Base-by-base conservation (phyloP, 495 filamentous ascomycete genomes). In the Penicillium manginii region DNA sequence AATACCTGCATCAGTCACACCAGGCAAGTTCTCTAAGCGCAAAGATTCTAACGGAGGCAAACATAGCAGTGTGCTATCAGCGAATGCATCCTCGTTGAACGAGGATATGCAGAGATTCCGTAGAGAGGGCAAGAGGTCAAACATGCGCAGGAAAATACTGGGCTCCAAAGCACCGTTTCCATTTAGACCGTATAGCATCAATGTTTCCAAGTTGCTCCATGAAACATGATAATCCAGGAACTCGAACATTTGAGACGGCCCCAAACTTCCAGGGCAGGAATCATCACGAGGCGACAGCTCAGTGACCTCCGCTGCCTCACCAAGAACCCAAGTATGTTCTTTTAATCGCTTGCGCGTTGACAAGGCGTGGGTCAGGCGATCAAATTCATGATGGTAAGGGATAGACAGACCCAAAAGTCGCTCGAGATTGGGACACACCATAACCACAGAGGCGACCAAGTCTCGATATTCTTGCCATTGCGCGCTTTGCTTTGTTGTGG, bases 341-440 rank as follows among this genome's bases (percentile, higher is more conserved):
- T 85, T 90, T 43, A 96, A 65, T 19, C 84, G 85, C 52, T 74
- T 81, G 31, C 91, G 78, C 2, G 91, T 92, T 2, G 91, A 91
- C 43, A 97, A 72, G 1, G 92, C 91, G 65, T 93, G 85, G 18
- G 88, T 87, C 9, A 92, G 69, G 39, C 90, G 87, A 64, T 89
- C 87, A 60, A 89, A 92, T 43, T 85, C 79, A 66, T 91, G 88
- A 49, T 85, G 79, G 65, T 91, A 92, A 8, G 83, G 77, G 8
- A 87, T 82, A 64, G 89, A 85, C 60, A 87, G 84, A 2, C 92
- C 91, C 33, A 86, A 71, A 17, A 96, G 73, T 42, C 83, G 78
- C 66, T 96, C 91, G 39, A 97, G 73, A 66, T 94, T 93, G 10
- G 91, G 91, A 67, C 92, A 96, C 5, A 87, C 84, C 87, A 92